Evolutionary conservation across 2,329 filamentous ascomycete genomes (phyloP).

Genomic region (Nemania sp.): DNA sequence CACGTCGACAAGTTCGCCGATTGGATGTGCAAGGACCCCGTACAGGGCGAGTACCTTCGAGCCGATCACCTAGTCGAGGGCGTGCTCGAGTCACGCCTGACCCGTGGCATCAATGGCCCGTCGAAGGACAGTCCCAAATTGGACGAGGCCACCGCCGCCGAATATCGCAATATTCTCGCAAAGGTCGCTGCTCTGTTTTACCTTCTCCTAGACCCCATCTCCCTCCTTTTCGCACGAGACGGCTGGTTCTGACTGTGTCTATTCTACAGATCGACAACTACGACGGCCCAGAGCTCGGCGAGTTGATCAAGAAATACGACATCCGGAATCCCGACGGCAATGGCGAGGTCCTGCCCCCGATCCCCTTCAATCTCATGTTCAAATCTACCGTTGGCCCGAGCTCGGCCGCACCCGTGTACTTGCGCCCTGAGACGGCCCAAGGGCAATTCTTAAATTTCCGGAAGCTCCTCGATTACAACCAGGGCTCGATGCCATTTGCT

Average conservation of each 20-base stretch:
- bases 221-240: background rate
- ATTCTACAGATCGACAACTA: conserved; percentile 62
- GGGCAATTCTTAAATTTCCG: conserved; percentile 72
- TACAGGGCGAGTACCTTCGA: conserved; percentile 93
- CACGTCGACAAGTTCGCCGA: conserved; percentile 98
- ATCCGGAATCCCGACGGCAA: conserved; percentile 68
- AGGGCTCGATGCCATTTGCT: conserved; percentile 71
- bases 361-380: conserved; percentile 75
- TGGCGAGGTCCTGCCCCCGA: conserved; percentile 62
- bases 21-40: conserved; percentile 99
- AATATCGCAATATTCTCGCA: conserved; percentile 69
- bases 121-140: conserved; percentile 59
- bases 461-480: conserved; percentile 70
- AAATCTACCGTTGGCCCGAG: conserved; percentile 70
- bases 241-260: background rate
- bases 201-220: background rate
- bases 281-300: conserved; percentile 64
- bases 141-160: conserved; percentile 63
- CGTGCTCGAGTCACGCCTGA: conserved; percentile 70
- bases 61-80: conserved; percentile 97
- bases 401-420: conserved; percentile 64
- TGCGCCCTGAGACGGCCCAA: conserved; percentile 65
- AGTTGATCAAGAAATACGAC: conserved; percentile 66
- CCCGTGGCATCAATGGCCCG: conserved; percentile 62
- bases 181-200: conserved; percentile 45